Evolutionary conservation across 2,329 filamentous ascomycete species (phyloP).

Genomic region (Fusarium napiforme): DNA sequence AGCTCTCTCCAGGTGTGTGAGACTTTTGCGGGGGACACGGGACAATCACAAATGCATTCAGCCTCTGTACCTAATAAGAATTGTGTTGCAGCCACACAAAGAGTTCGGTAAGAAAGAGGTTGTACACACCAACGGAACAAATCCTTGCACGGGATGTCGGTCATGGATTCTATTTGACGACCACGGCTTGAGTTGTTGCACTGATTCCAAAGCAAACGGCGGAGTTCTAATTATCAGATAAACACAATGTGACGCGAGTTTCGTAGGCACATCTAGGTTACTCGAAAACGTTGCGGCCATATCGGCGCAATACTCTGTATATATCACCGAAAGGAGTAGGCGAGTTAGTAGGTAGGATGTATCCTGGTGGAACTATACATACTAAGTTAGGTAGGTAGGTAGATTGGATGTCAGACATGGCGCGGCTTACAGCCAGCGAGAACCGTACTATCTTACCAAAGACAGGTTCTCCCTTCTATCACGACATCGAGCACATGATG

Average conservation of each 20-base stretch:
- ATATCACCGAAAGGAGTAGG: background rate
- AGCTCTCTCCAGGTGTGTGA: slow-evolving; percentile 9
- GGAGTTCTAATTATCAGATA: background rate
- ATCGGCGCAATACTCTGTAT: background rate
- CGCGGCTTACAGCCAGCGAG: slow-evolving; percentile 11
- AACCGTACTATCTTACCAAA: background rate
- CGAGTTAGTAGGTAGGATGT: background rate
- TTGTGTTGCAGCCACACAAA: slow-evolving; percentile 29
- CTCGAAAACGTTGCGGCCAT: background rate
- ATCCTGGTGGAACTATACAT: background rate
- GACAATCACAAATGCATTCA: slow-evolving; percentile 10
- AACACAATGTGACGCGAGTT: background rate
- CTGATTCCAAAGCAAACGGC: slow-evolving; percentile 13
- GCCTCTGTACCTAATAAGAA: background rate
- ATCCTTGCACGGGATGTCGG: slow-evolving; percentile 36
- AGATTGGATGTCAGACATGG: background rate
- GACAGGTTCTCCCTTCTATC: slow-evolving; percentile 5
- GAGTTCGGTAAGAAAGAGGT: slow-evolving; percentile 5
- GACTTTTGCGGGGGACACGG: slow-evolving; percentile 26
- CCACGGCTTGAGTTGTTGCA: background rate
- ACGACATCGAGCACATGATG: slow-evolving; percentile 26
- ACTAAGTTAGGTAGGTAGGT: no score
- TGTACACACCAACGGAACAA: slow-evolving; percentile 27
- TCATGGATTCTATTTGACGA: slow-evolving; percentile 32
- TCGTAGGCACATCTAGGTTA: background rate